Conservation (phyloP, 495 filamentous ascomycete species). For the Hamigera avellanea region DNA sequence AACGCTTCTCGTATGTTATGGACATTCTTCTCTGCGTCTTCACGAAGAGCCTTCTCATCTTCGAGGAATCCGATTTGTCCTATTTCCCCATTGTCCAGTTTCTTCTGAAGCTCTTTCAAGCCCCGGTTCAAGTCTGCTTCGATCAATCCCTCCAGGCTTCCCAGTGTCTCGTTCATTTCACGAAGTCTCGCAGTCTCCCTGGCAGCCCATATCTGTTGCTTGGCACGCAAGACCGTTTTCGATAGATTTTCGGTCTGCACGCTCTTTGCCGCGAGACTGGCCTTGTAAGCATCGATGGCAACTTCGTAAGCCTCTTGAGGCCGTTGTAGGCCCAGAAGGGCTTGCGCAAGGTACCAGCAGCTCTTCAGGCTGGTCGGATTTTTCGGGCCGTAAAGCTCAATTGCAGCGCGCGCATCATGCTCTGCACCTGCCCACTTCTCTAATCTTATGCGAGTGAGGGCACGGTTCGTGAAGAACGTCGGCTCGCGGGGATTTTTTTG, state of each 20-base stretch:
- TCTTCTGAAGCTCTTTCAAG: conserved; percentile 34
- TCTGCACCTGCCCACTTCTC: conserved; percentile 61
- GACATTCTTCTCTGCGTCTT: conserved; percentile 39
- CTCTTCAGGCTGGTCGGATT: conserved; percentile 59
- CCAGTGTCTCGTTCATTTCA: conserved; percentile 34
- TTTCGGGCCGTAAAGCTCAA: conserved; percentile 46
- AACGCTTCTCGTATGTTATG: conserved; percentile 35
- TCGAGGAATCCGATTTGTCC: conserved; percentile 33
- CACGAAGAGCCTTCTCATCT: conserved; percentile 28
- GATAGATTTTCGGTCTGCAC: conserved; percentile 55
- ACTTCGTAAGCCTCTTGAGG: conserved; percentile 63
- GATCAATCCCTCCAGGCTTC: conserved; percentile 35
- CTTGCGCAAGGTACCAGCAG: conserved; percentile 72
- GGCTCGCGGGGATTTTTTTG: conserved; percentile 35
- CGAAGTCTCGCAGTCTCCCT: conserved; percentile 37
- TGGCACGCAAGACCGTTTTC: conserved; percentile 57
- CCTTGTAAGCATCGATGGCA: conserved; percentile 60
- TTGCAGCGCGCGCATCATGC: conserved; percentile 62
- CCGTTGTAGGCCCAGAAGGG: conserved; percentile 61
- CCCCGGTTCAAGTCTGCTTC: conserved; percentile 43
- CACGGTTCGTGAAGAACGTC: conserved; percentile 69
- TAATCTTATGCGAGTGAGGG: conserved; percentile 71
- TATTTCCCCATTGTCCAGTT: conserved; percentile 32
- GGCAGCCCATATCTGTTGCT: conserved; percentile 50
- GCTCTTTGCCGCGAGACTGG: conserved; percentile 49